phyloP scores from a whole-genome alignment of 192 early-diverging fungal species.

The Helicostylum pulchrum region DNA sequence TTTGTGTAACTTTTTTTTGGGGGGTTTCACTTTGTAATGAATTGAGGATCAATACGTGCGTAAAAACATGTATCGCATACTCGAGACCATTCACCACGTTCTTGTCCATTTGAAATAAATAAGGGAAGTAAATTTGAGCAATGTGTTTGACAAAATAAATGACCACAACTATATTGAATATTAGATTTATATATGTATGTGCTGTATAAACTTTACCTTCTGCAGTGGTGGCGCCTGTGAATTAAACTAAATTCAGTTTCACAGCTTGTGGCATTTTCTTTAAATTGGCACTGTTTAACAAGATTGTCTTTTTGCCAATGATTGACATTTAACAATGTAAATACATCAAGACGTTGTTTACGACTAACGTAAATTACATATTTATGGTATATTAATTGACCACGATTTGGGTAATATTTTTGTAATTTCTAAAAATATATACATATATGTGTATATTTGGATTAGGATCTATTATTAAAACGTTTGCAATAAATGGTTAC shows the following conservation, averaged over 20 bases:
- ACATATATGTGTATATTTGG: no score
- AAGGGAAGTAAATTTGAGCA: slow-evolving; percentile 14
- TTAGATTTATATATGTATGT: not conserved
- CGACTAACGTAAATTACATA: slow-evolving; percentile 9
- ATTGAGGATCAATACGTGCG: not conserved
- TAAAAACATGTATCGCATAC: slow-evolving; percentile 24
- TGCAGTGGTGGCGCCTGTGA: slow-evolving; percentile 7
- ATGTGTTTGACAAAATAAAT: slow-evolving; percentile 20
- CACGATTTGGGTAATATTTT: not conserved
- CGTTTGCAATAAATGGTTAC: not conserved
- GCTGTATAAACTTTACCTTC: slow-evolving; percentile 9
- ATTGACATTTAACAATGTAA: not conserved
- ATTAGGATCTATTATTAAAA: not conserved
- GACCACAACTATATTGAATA: slow-evolving; percentile 16
- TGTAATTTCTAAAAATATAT: not conserved
- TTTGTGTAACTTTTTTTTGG: no score
- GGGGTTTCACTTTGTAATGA: not conserved
- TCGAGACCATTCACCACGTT: slow-evolving; percentile 19
- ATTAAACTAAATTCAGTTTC: not conserved
- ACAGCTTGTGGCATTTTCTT: not conserved
- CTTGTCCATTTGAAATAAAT: slow-evolving; percentile 1
- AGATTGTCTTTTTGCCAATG: not conserved
- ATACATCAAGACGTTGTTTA: not conserved
- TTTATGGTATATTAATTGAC: not conserved
- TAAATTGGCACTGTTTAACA: not conserved